Evolutionary conservation across 1,284 basidiomycete genomes (phyloP).

Genomic region (Thecaphora thlaspeos): DNA sequence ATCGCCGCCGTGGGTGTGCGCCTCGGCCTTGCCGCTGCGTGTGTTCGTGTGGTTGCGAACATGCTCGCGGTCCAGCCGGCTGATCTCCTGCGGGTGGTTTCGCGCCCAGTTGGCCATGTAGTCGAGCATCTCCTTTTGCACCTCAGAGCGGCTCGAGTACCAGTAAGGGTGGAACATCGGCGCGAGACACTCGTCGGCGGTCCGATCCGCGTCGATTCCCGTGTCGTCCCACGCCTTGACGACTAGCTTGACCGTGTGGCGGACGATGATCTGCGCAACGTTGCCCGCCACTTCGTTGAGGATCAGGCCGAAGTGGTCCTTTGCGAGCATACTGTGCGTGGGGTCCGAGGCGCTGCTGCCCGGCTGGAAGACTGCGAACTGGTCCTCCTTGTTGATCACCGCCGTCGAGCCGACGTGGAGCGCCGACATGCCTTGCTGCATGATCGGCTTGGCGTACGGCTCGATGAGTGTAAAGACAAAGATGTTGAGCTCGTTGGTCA

Average conservation of each 20-base stretch:
- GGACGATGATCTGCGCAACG: conserved; percentile 61
- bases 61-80: conserved; percentile 32
- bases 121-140: conserved; percentile 51
- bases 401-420: conserved; percentile 52
- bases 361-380: conserved; percentile 60
- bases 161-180: conserved; percentile 52
- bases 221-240: conserved; percentile 73
- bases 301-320: conserved; percentile 58
- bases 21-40: conserved; percentile 44
- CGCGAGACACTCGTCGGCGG: conserved; percentile 48
- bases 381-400: conserved; percentile 54
- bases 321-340: conserved; percentile 50
- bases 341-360: conserved; percentile 58
- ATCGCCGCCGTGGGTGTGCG: conserved; percentile 41
- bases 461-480: conserved; percentile 56
- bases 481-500: conserved; percentile 66
- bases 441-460: conserved; percentile 57
- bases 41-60: conserved; percentile 49
- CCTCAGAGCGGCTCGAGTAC: conserved; percentile 28
- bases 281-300: conserved; percentile 59
- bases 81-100: conserved; percentile 34
- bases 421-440: conserved; percentile 51
- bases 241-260: conserved; percentile 67
- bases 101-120: conserved; percentile 46
- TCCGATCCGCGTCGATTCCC: conserved; percentile 18